These are phyloP conservation scores for Blastobotrys apis DNA, from an alignment of 1,139 yeast species.

Conservation along the genomic window DNA sequence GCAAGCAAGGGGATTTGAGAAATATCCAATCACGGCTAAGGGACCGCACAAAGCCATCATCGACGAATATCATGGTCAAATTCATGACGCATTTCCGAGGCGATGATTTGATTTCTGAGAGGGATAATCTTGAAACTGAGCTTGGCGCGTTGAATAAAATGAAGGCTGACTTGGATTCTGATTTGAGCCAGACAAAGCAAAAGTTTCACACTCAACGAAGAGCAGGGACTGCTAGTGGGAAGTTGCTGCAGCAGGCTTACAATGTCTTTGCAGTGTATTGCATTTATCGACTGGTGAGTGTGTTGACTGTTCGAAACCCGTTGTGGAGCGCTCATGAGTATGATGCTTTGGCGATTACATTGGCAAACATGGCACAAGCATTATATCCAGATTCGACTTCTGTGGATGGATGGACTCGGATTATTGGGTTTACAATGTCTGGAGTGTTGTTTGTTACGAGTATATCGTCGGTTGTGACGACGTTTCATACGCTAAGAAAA, in stretches of 20 bases:
- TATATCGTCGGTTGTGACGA: constrained; percentile 38
- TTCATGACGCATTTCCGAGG: constrained; percentile 27
- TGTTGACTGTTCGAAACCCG: constrained; percentile 33
- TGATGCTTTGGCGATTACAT: constrained; percentile 49
- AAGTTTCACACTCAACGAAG: constrained; percentile 29
- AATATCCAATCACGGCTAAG: constrained; percentile 18
- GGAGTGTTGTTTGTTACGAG: constrained; percentile 65
- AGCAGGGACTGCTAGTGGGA: constrained; percentile 34
- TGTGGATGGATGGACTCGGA: constrained; percentile 56
- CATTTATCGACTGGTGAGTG: constrained; percentile 55
- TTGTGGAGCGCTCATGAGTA: constrained; percentile 16
- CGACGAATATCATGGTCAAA: constrained; percentile 30
- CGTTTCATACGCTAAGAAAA: constrained; percentile 29
- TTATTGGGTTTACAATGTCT: constrained; percentile 59
- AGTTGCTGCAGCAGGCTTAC: constrained; percentile 28
- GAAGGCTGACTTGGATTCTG: constrained; percentile 31
- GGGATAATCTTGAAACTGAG: constrained; percentile 64
- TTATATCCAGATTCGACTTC: constrained; percentile 25
- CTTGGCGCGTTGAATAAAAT: constrained; percentile 55
- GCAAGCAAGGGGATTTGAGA: constrained; percentile 26
- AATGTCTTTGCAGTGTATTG: constrained; percentile 55
- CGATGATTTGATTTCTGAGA: constrained; percentile 54
- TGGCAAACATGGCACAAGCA: constrained; percentile 42
- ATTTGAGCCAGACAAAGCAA: constrained; percentile 28
- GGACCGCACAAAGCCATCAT: constrained; percentile 22